These are phyloP conservation scores for Aspergillus felis DNA, from an alignment of 2,329 filamentous ascomycete genomes.

Conservation along the genomic window DNA sequence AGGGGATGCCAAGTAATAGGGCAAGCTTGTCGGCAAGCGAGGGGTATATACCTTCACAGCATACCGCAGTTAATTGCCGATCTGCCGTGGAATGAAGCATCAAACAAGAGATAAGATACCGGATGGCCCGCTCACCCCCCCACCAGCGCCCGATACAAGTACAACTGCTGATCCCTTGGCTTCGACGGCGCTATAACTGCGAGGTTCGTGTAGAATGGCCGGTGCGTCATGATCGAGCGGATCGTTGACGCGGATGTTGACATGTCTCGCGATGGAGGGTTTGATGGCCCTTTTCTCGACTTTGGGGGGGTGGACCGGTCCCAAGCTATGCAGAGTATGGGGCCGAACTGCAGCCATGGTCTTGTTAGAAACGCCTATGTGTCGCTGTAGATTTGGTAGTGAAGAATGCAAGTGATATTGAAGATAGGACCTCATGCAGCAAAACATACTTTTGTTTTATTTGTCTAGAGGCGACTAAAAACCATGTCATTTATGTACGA, in stretches of 20 bases:
- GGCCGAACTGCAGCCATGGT: neutral
- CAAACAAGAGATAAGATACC: conserved; percentile 18
- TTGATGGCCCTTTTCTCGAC: conserved; percentile 12
- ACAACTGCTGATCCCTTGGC: conserved; percentile 21
- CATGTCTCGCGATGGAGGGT: conserved; percentile 10
- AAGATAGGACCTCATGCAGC: neutral
- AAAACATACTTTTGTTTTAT: neutral
- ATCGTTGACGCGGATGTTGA: conserved; percentile 17
- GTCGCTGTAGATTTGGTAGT: neutral
- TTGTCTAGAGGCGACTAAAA: neutral
- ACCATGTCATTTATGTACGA: neutral
- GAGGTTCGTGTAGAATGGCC: conserved; percentile 31
- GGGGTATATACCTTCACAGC: conserved; percentile 32
- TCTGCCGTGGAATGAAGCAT: neutral
- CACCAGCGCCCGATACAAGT: conserved; percentile 32
- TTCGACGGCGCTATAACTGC: conserved; percentile 16
- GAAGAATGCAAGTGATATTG: neutral
- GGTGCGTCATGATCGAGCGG: conserved; percentile 20
- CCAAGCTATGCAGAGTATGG: neutral
- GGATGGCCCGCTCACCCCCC: conserved; percentile 39
- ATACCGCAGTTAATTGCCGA: neutral
- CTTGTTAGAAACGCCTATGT: neutral
- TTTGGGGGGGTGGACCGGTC: conserved; percentile 13
- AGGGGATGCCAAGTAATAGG: conserved; percentile 34
- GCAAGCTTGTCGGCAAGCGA: conserved; percentile 41